Evolutionary conservation across 805 yeast genomes (phyloP).

Genomic region (Saturnispora sekii): DNA sequence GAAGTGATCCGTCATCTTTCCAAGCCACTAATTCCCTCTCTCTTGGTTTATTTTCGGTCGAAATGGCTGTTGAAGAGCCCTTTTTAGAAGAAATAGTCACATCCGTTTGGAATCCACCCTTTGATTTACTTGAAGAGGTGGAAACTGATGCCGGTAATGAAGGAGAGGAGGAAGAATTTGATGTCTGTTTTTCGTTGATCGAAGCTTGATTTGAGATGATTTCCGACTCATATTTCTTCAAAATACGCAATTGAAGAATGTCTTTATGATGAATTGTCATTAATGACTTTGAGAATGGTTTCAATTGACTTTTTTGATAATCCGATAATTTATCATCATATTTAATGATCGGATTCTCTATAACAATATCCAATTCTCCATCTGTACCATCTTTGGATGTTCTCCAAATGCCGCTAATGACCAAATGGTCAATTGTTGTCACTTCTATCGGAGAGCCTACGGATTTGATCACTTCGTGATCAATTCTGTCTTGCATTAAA

Average conservation of each 20-base stretch:
- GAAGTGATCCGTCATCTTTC: conserved; percentile 53
- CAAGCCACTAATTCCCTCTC: conserved; percentile 78
- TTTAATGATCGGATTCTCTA: conserved; percentile 40
- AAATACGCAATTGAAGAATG: neutral
- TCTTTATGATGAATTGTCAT: conserved; percentile 10
- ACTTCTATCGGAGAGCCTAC: conserved; percentile 50
- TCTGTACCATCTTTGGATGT: conserved; percentile 32
- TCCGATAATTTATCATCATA: conserved; percentile 30
- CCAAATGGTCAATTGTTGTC: conserved; percentile 39
- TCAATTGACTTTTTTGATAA: conserved; percentile 2
- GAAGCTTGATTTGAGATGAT: no score
- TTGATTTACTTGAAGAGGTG: conserved; percentile 4
- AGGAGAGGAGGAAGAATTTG: no score
- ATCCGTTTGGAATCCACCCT: conserved; percentile 62
- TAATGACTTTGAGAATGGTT: conserved; percentile 9
- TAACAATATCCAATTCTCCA: conserved; percentile 43
- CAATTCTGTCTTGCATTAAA: conserved; percentile 45
- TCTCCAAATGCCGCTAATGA: conserved; percentile 48
- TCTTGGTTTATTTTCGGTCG: no score
- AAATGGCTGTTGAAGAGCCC: no score
- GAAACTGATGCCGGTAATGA: neutral
- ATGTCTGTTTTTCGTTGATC: no score
- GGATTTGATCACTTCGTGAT: conserved; percentile 46
- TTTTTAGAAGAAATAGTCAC: conserved; percentile 52
- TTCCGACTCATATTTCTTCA: no score